Base-by-base conservation (phyloP, 2,329 filamentous ascomycete species). In the Trichoderma brevicompactum region DNA sequence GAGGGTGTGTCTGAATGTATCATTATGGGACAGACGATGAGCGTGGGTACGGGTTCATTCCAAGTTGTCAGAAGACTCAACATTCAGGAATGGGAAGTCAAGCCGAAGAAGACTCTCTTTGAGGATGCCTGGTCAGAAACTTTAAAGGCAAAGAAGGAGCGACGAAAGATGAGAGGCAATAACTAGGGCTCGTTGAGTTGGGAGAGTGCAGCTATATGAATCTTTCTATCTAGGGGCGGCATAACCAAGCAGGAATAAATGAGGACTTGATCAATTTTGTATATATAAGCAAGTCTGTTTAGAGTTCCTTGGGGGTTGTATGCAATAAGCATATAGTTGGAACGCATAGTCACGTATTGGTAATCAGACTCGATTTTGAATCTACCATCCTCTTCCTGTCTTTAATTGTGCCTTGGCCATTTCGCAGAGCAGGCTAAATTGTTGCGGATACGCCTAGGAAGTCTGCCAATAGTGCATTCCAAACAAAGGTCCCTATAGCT, bases 1-100 rank as follows among this genome's bases (percentile, higher is more conserved):
- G 92, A 97, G 76, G 95, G 95, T 72, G 95, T 99, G 9, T 92
- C 87, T 64, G 95, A 99, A 80, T 96, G 93, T 78, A 98, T 99
- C 74, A 99, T 99, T 75, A 95, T 98, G 89, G 95, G 95, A 15
- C 94, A 98, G 82, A 94, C 90, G 48, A 96, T 98, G 86, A 86
- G 86, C 50, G 83, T 99, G 41, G 95, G 95, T 6, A 99, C 95
- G 0, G 95, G 95, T 5, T 90, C 92, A 1, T 95, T 98, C 84
- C 89, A 96, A 74, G 91, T 98, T 28, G 91, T 97, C 3, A 82
- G 94, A 49, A 85, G 87, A 66, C 78, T 98, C 68, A 89, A 89
- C 68, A 84, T 96, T 67, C 81, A 81, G 46, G 82, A 87, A 7
- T 76, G 83, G 74, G 72, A 90, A 70, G 79, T 92, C 34, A 79